phyloP scores from a whole-genome alignment of 2,329 filamentous ascomycete genomes.

The Talaromyces amestolkiae region DNA sequence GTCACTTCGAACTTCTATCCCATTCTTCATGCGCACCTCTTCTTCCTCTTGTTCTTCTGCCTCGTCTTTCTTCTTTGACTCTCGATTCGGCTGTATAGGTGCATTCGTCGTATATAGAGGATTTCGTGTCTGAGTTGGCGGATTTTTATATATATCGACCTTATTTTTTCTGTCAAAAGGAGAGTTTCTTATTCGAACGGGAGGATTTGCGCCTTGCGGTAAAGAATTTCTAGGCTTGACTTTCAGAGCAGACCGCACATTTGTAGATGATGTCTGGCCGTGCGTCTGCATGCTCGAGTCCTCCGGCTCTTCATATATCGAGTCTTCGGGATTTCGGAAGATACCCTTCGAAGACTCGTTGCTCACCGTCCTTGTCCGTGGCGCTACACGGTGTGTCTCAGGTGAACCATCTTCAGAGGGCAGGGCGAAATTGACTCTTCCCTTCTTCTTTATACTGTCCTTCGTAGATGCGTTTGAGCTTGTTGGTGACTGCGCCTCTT shows the following conservation, averaged over 20 bases:
- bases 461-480: conserved; percentile 11
- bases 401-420: conserved; percentile 29
- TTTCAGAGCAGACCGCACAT: conserved; percentile 50
- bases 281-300: conserved; percentile 34
- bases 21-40: conserved; percentile 65
- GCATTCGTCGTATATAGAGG: conserved; percentile 73
- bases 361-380: conserved; percentile 34
- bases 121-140: conserved; percentile 78
- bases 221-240: conserved; percentile 65
- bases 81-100: conserved; percentile 23
- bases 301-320: conserved; percentile 84
- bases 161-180: conserved; percentile 49
- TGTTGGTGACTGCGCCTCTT: conserved; percentile 12
- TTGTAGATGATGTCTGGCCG: conserved; percentile 26
- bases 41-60: conserved; percentile 32
- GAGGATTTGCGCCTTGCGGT: conserved; percentile 26
- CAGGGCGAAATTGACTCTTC: conserved; percentile 39
- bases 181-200: conserved; percentile 33
- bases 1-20: conserved; percentile 77
- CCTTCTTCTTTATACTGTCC: conserved; percentile 16
- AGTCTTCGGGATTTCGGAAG: conserved; percentile 59
- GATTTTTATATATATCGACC: conserved; percentile 79
- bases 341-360: conserved; percentile 47
- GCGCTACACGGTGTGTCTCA: conserved; percentile 19
- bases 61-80: neutral